phyloP scores from a whole-genome alignment of 2,329 filamentous ascomycete species.

The Arthrobotrys musiformis region DNA sequence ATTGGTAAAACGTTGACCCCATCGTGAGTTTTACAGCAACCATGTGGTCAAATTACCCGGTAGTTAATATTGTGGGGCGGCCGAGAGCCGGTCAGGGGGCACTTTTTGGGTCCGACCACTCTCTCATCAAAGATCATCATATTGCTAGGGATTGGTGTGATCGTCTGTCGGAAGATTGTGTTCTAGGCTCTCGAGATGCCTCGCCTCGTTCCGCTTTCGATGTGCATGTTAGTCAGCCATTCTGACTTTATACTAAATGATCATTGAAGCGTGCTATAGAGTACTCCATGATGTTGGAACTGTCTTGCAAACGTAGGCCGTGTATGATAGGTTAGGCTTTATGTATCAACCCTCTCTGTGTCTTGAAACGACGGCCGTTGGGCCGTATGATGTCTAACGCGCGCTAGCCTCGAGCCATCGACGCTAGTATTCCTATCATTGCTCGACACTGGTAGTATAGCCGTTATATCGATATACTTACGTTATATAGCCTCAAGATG shows the following conservation, averaged over 20 bases:
- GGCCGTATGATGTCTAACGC: background rate
- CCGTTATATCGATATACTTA: background rate
- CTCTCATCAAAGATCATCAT: background rate
- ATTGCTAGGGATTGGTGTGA: background rate
- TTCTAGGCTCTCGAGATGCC: background rate
- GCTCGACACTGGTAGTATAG: background rate
- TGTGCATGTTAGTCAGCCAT: too few relatives aligned
- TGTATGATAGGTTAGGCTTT: background rate
- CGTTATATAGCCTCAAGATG: background rate
- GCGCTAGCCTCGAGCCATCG: background rate
- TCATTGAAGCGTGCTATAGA: too few relatives aligned
- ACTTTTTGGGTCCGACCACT: background rate
- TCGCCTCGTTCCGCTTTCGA: background rate
- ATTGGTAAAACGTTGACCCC: background rate
- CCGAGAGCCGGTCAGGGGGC: background rate
- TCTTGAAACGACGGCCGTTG: background rate
- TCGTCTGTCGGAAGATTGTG: background rate
- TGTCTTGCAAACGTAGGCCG: background rate
- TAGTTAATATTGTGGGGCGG: background rate
- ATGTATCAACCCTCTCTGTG: background rate
- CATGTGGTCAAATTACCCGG: background rate
- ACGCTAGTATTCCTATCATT: background rate
- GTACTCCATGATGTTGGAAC: too few relatives aligned
- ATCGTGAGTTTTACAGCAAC: background rate
- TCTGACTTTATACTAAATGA: too few relatives aligned